Conservation (phyloP, 2,329 filamentous ascomycete species). For the Chaetoscypha palmicola region DNA sequence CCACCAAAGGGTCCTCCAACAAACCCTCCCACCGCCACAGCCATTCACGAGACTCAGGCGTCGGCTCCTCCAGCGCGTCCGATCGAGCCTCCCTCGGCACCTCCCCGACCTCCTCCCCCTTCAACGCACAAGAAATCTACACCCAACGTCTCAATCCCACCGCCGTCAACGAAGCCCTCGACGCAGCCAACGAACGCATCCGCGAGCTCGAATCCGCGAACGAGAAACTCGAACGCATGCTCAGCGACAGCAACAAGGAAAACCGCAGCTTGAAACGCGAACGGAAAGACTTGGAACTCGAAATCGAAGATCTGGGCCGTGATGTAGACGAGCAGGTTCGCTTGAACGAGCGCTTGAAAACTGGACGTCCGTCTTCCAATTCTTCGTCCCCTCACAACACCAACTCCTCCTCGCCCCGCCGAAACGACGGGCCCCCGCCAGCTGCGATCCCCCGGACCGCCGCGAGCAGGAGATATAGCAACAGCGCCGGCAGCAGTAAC, state of each 20-base stretch:
- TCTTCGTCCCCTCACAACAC: background rate
- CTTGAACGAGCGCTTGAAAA: constrained; percentile 4
- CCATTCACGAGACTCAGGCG: constrained; percentile 22
- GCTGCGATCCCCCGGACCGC: background rate
- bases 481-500: constrained; percentile 7
- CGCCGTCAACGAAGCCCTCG: constrained; percentile 23
- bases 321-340: constrained; percentile 9
- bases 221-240: constrained; percentile 9
- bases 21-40: constrained; percentile 10
- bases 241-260: constrained; percentile 23
- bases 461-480: constrained; percentile 1
- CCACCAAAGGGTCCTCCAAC: constrained; percentile 16
- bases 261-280: constrained; percentile 19
- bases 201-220: constrained; percentile 10
- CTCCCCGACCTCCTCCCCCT: constrained; percentile 11
- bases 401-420: constrained; percentile 6
- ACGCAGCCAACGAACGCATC: constrained; percentile 22
- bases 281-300: constrained; percentile 9
- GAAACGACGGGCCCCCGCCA: background rate
- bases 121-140: constrained; percentile 14
- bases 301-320: constrained; percentile 9
- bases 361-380: constrained; percentile 1
- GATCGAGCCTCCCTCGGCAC: constrained; percentile 24
- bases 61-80: constrained; percentile 19
- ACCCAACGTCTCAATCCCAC: constrained; percentile 19